phyloP scores from a whole-genome alignment of 805 yeast species.

The Kluyveromyces starmeri region DNA sequence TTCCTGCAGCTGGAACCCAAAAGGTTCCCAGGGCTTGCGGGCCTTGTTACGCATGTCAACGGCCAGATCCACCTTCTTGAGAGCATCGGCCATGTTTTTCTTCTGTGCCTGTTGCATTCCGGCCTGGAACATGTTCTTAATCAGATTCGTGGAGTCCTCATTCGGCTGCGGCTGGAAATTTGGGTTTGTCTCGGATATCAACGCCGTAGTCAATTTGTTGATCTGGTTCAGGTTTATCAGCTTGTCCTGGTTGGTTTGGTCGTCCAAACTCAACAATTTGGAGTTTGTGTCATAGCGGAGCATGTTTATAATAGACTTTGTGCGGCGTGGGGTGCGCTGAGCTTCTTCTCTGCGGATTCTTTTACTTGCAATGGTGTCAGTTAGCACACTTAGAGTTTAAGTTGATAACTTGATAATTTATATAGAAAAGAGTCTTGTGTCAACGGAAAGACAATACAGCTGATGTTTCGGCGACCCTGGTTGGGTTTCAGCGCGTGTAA shows the following conservation, averaged over 20 bases:
- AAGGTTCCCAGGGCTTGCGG: conserved; percentile 65
- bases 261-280: conserved; percentile 16
- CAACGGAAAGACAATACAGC: no score
- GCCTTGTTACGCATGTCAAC: conserved; percentile 53
- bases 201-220: conserved; percentile 28
- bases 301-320: no score
- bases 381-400: no score
- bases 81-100: conserved; percentile 49
- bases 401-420: no score
- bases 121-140: conserved; percentile 55
- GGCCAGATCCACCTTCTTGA: conserved; percentile 55
- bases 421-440: no score
- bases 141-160: conserved; percentile 42
- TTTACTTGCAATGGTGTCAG: no score
- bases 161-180: conserved; percentile 47
- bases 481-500: no score
- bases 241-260: conserved; percentile 9
- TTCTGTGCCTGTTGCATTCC: conserved; percentile 49
- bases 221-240: conserved; percentile 26
- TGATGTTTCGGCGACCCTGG: no score
- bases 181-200: conserved; percentile 37
- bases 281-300: conserved; percentile 23
- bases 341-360: no score
- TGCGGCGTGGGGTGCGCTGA: no score
- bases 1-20: conserved; percentile 65